Evolutionary conservation across 2,329 filamentous ascomycete species (phyloP), one percentile per base, ranked within the genome.

Genomic region (Pseudocercospora pini-densiflorae): DNA sequence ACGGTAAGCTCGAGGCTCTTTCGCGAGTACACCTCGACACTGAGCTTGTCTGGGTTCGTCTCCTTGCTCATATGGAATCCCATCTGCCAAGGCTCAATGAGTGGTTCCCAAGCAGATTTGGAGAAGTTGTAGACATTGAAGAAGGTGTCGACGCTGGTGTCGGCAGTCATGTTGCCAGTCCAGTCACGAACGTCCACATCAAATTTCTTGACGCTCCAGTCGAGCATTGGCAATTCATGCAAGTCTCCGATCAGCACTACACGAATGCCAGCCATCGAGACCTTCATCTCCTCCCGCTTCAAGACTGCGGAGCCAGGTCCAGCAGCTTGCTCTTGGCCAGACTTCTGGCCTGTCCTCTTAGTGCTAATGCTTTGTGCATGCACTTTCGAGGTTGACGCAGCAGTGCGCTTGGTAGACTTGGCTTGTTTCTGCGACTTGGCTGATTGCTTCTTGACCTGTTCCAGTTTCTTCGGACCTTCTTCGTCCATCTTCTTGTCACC

Each of bases 41-140:
- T 91, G 66, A 97, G 82, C 60, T 91, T 84, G 43, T 94, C 92
- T 0, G 90, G 92, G 49, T 88, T 86, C 27, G 89, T 85, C 65
- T 95, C 90, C 73, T 90, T 94, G 0, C 92, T 89, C 77, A 98
- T 88, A 69, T 96, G 92, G 71, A 99, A 89, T 1, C 93, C 93
- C n/a, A 98, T 85, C 71, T 94, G 89, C 95, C 95, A 99, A 7
- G 96, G 96, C 77, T 99, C 95, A 27, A 99, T 88, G 36, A 99
- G 81, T 2, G 95, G 95, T 78, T 99, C 95, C 95, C 95, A 99
- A 3, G 93, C 93, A 0, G 95, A 99, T 78, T 99, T 99, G 14
- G 95, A 95, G 80, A 99, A 99, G 79, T 99, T 99, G 84, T 97
- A 99, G 27, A 99, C 90, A 74, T 98, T 99, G 73, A 96, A 88